Base-by-base conservation (phyloP, 352 stramenopile species). In the Pythium volutum region DNA sequence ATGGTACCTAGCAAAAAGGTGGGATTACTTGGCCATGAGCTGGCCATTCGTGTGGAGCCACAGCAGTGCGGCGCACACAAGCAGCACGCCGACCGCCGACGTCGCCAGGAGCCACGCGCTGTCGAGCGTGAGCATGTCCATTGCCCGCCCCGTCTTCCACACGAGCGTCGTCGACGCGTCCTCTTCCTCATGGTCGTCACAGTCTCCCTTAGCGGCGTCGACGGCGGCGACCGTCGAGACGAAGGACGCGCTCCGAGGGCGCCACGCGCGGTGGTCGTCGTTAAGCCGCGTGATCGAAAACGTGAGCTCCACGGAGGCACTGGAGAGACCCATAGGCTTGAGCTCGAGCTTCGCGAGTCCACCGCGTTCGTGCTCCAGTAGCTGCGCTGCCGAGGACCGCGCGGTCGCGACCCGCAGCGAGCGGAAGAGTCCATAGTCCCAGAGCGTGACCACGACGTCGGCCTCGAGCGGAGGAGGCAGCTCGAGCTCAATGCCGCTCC, bases 371-470 rank as follows among this genome's bases (percentile, higher is more conserved):
- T 77, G 71, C 15, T 48, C 52, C 10, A 87, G 67, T 12, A 88
- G 41, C 42, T 89, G 66, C 0, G 76, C 71, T 26, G 74, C 59
- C 8, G 77, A 70, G 10, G 87, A 59, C 26, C 67, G 73, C 3
- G 75, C 66, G 5, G 71, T 71, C 20, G 81, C 81, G 20, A 90
- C 77, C 33, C 84, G 86, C 5, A 81, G 62, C 6, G 78, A 81
- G 16, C 71, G 79, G 53, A 90, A 85, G 49, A 90, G 73, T 3
- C 67, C 64, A 54, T 88, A 71, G 66, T 90, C 81, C 76, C 76
- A 90, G 4, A 90, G 67, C 63, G 74, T 77, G n/a, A 88, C 73
- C 64, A 62, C 46, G 7, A 67, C 54, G 4, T 47, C 54, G 23
- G 71, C 63, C 15, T 81, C 52, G 9, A 70, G 42, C 7, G 75